Base-by-base conservation (phyloP, 345 rosid genomes). In the Bruguiera sexangula region DNA sequence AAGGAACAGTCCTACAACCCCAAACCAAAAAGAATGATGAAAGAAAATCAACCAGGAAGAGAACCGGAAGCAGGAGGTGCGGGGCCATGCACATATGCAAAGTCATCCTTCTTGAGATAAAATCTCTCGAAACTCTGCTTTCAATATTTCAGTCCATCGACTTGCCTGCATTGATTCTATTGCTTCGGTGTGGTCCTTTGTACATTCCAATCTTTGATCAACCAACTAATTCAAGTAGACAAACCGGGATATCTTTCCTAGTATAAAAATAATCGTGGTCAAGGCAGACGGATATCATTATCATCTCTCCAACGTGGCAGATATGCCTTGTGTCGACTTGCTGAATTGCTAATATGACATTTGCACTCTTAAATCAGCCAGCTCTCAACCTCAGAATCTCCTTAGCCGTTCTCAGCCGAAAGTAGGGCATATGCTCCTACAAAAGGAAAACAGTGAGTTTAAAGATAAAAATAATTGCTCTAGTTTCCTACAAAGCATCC, bases 401-500 rank as follows among this genome's bases (percentile, higher is more conserved):
- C 76, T 90, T 96, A 0, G 93, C 95, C 7, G 99, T 96, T 80
- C 99, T 86, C 71, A 71, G 34, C 22, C 99, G 84, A 66, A 96
- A 96, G 77, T 92, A 96, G 61, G 92, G 93, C 99, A 96, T 96
- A 74, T 90, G 84, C 60, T 86, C 92, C 99, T 96, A 48, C 70
- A 64, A 26, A 56, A 10, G 60, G 39, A 22, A 52, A 7, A 20
- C 2, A 26, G 26, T 6, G 29, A 24, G 29, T 2, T 24, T 56
- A 56, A 24, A 56, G 26, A 56, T 24, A 56, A 11, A 4, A 24
- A 24, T 10, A 43, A 13, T 15, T 43, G 50, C 50, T 43, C 50
- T 43, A 43, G 50, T 43, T 43, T 43, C 18, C 50, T 43, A 3
- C 19, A 15, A 43, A 3, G 50, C 50, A 43, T 43, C 18, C 50